phyloP scores from a whole-genome alignment of 495 filamentous ascomycete genomes.

The Penicillium tannophilum region DNA sequence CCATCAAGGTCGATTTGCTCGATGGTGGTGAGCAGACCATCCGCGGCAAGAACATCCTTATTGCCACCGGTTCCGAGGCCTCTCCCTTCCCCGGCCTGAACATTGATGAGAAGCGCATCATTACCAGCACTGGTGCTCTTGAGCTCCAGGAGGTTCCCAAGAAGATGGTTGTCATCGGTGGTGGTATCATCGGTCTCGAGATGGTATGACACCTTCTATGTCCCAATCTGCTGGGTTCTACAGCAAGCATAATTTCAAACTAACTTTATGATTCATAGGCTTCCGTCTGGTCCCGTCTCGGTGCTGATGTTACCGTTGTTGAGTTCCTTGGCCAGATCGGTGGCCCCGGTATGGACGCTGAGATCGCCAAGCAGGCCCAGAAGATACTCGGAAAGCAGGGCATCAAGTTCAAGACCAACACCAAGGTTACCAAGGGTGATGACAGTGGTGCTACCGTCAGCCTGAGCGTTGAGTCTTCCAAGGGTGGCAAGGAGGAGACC shows the following conservation, averaged over 20 bases:
- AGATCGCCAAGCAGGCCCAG: slow-evolving; percentile 88
- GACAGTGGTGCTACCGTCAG: slow-evolving; percentile 72
- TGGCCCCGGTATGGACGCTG: slow-evolving; percentile 94
- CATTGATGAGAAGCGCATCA: slow-evolving; percentile 95
- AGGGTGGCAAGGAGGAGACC: slow-evolving; percentile 92
- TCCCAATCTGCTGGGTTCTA: neutral
- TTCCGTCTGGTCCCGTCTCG: slow-evolving; percentile 94
- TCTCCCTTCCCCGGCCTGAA: slow-evolving; percentile 95
- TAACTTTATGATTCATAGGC: slow-evolving; percentile 49
- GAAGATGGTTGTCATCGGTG: slow-evolving; percentile 97
- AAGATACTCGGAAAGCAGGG: slow-evolving; percentile 96
- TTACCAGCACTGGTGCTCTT: slow-evolving; percentile 95
- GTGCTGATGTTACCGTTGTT: slow-evolving; percentile 92
- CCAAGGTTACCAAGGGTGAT: slow-evolving; percentile 89
- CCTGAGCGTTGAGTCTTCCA: slow-evolving; percentile 85
- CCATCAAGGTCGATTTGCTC: slow-evolving; percentile 82
- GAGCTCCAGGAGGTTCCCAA: slow-evolving; percentile 86
- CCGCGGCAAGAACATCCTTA: slow-evolving; percentile 92
- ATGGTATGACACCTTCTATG: slow-evolving; percentile 62
- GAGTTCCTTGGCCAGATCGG: slow-evolving; percentile 97
- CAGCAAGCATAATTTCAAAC: neutral
- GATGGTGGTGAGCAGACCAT: slow-evolving; percentile 89
- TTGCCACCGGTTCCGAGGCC: slow-evolving; percentile 90
- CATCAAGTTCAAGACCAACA: slow-evolving; percentile 96
- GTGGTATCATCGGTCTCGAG: slow-evolving; percentile 97